phyloP scores from a whole-genome alignment of 2,329 filamentous ascomycete species.

The Xylaria sp. region DNA sequence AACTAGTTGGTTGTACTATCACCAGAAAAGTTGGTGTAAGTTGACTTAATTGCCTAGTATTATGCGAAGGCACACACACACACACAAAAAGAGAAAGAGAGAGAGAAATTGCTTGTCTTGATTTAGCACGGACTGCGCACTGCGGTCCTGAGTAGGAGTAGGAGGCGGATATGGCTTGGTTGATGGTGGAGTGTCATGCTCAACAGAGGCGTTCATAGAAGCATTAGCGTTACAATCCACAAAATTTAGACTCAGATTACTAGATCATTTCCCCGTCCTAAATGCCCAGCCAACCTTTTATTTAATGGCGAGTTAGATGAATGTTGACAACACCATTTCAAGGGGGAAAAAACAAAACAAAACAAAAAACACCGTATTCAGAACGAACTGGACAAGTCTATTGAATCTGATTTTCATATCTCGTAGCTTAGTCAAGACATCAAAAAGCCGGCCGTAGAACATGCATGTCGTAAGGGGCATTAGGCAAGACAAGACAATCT shows the following conservation, averaged over 20 bases:
- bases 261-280: not conserved
- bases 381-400: not conserved
- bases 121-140: too few species aligned
- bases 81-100: too few species aligned
- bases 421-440: slow-evolving; percentile 7
- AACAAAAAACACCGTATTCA: not conserved
- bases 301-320: too few species aligned
- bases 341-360: not conserved
- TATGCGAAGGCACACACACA: too few species aligned
- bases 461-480: too few species aligned
- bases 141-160: too few species aligned
- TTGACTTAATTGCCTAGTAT: not conserved
- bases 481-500: too few species aligned
- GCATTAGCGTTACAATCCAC: not conserved
- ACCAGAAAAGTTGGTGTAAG: not conserved
- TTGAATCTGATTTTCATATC: slow-evolving; percentile 15
- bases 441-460: too few species aligned
- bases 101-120: too few species aligned
- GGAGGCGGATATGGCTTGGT: too few species aligned
- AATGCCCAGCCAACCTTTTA: not conserved
- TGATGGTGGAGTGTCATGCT: not conserved
- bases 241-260: not conserved
- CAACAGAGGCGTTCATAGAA: not conserved
- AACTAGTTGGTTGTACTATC: slow-evolving; percentile 6
- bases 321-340: too few species aligned